Percentiles rank a stretch among this genome's conserved stretches.
Evolutionary conservation across 1,284 basidiomycete genomes (phyloP).

Genomic region (Garcileccinum viscosum): DNA sequence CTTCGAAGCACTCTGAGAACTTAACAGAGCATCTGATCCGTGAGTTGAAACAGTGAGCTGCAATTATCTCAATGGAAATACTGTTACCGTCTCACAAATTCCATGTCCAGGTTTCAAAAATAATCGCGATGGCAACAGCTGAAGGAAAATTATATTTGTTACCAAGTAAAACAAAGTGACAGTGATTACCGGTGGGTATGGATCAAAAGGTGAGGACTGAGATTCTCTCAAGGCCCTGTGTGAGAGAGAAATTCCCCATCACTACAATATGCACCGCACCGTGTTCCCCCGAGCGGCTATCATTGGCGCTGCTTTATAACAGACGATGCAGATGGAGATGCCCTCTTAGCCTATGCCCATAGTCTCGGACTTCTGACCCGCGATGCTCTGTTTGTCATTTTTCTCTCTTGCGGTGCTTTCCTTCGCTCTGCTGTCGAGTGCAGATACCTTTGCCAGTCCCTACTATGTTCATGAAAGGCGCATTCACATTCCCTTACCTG

Average conservation of each 20-base stretch:
- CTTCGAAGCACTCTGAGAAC: not conserved
- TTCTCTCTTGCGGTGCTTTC: conserved; percentile 17
- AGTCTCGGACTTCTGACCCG: not conserved
- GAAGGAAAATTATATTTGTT: not conserved
- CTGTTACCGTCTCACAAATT: not conserved
- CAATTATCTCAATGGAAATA: not conserved
- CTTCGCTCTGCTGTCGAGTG: conserved; percentile 17
- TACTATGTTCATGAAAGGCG: conserved; percentile 41
- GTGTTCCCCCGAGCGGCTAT: not conserved
- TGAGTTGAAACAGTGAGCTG: not conserved
- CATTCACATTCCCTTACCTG: conserved; percentile 29
- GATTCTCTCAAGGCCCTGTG: not conserved
- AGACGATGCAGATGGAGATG: not conserved
- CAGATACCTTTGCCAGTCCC: conserved; percentile 7
- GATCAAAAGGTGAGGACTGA: not conserved
- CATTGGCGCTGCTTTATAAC: not conserved
- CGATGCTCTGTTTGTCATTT: conserved; percentile 13
- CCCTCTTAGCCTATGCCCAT: not conserved
- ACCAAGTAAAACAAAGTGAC: not conserved
- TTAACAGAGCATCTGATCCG: not conserved
- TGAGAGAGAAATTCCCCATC: not conserved
- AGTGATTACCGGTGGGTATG: not conserved
- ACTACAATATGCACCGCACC: not conserved
- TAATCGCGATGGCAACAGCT: not conserved
- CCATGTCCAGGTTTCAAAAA: not conserved